Evolutionary conservation across 768 basidiomycete genomes (phyloP).

Genomic region (Rhodotorula kratochvilovae): DNA sequence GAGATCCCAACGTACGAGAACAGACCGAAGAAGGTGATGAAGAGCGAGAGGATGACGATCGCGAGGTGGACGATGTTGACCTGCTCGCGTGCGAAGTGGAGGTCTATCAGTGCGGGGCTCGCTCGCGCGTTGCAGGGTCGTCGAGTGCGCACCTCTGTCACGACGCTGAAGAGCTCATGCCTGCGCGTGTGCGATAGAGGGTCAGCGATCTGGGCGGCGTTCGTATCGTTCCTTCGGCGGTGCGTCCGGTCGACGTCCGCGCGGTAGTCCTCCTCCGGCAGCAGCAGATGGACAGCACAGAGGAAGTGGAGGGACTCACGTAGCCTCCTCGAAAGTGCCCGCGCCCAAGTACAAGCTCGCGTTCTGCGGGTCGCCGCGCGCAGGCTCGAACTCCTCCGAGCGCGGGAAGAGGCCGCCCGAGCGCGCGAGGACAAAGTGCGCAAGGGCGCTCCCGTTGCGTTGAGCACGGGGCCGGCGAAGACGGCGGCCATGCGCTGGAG

Average conservation of each 20-base stretch:
- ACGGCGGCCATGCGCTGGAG: background rate
- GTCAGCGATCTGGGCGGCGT: background rate
- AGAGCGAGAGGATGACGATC: constrained; percentile 29
- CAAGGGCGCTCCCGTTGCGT: background rate
- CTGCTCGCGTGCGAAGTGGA: constrained; percentile 1
- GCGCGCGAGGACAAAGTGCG: background rate
- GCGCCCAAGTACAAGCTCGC: constrained; percentile 20
- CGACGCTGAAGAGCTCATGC: constrained; percentile 10
- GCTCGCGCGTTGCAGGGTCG: too few species aligned
- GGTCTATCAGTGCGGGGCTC: background rate
- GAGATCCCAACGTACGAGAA: constrained; percentile 28
- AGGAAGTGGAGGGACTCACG: background rate
- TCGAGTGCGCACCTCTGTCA: constrained; percentile 26
- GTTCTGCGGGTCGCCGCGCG: constrained; percentile 16
- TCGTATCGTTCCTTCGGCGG: background rate
- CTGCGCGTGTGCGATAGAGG: background rate
- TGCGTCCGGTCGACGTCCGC: too few species aligned
- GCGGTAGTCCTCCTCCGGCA: too few species aligned
- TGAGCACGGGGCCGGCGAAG: background rate
- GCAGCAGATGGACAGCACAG: background rate
- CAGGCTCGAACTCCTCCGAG: constrained; percentile 5
- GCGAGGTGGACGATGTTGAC: constrained; percentile 41
- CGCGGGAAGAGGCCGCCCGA: background rate
- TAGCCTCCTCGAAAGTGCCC: constrained; percentile 26
- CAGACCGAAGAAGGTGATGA: constrained; percentile 41